Evolutionary conservation across 108 stramenopile species (phyloP), one percentile per base, ranked within the genome.

Genomic region (Cylindrotheca fusiformis): DNA sequence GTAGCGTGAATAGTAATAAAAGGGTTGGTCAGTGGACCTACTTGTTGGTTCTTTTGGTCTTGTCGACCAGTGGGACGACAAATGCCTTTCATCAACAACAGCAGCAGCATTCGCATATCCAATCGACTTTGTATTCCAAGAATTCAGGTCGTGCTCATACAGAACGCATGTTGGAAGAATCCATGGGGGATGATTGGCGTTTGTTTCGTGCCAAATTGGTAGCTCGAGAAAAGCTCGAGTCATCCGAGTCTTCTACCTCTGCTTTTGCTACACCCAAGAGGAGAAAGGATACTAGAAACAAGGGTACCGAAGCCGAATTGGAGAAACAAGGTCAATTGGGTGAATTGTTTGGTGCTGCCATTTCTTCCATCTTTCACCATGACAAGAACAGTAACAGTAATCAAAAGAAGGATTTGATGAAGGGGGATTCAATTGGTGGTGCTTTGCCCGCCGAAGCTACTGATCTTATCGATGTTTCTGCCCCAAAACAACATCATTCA

Each of bases 181-280:
- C 80, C 69, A 93, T 93, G 86, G 87, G 75, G 36, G 73, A 85
- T 26, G 88, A 93, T 55, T 93, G 92, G 92, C 75, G 92, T 27
- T 72, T 85, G 12, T 93, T 93, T 65, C 85, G 92, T 19, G 92
- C 92, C 33, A 81, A 84, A 48, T 75, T 93, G 5, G 87, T 93
- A 2, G 80, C 84, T 18, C 77, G 77, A 56, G 92, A 93, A 67
- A 69, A 79, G 50, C 69, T 66, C 4, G 69, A 82, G 44, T 45
- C 60, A 21, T 14, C 18, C 23, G 45, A 61, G 58, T 26, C 19
- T 23, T 52, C 47, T 25, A 51, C 44, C 22, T 23, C 30, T 60
- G 22, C 19, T 51, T 31, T 27, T 18, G 23, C 2, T 29, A 56
- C 22, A 25, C 26, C 0, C 17, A 55, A 48, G 30, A 25, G 4